Conservation (phyloP, 768 basidiomycete genomes). For the Amyloporia xantha region DNA sequence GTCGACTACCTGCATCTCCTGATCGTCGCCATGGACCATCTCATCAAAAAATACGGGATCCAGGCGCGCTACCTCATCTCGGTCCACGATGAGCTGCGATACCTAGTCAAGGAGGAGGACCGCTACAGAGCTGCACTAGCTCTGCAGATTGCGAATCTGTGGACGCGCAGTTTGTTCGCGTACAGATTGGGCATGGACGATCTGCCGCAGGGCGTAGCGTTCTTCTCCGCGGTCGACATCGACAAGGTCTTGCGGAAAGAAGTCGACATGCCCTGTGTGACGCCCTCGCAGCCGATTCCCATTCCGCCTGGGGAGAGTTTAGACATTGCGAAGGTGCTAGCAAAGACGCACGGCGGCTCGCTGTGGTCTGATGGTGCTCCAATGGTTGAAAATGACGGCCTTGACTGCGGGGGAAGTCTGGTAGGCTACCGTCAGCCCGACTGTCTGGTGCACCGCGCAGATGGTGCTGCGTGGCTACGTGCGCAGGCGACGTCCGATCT, state of each 20-base stretch:
- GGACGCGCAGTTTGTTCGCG: conserved; percentile 90
- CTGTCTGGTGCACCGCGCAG: conserved; percentile 60
- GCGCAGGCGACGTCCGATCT: conserved; percentile 74
- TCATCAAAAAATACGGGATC: conserved; percentile 76
- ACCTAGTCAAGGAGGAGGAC: conserved; percentile 85
- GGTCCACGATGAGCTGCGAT: conserved; percentile 95
- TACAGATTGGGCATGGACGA: conserved; percentile 94
- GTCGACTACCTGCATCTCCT: conserved; percentile 97
- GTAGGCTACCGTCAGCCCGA: conserved; percentile 51
- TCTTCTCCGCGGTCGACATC: conserved; percentile 95
- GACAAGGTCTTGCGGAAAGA: conserved; percentile 91
- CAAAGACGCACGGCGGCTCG: conserved; percentile 64
- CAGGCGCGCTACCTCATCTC: conserved; percentile 91
- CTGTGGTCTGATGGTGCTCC: conserved; percentile 51
- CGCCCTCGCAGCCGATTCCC: conserved; percentile 79
- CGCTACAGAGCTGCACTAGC: conserved; percentile 87
- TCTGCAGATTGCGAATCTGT: conserved; percentile 90
- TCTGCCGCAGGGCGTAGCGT: conserved; percentile 90
- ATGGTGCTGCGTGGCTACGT: conserved; percentile 57
- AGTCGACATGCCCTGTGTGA: conserved; percentile 92
- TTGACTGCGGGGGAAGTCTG: conserved; percentile 27
- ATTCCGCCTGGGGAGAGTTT: conserved; percentile 88
- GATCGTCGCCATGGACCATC: conserved; percentile 90
- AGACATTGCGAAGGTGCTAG: conserved; percentile 59
- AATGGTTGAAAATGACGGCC: conserved; percentile 36